Evolutionary conservation across 352 stramenopile genomes (phyloP).

Genomic region (Peronospora belbahrii): DNA sequence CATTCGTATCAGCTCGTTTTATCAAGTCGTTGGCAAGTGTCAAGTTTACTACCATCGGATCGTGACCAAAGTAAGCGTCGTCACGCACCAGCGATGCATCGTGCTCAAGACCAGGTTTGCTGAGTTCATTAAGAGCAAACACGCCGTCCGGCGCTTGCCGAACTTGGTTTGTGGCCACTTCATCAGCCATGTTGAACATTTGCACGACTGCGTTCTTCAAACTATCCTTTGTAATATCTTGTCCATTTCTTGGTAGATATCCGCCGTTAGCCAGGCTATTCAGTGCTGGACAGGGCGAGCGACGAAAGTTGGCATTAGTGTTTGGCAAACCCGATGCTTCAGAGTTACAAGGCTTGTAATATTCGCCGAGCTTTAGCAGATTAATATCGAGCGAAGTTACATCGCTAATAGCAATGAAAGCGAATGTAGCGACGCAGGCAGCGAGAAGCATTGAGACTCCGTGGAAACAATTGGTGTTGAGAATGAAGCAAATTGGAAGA

Average conservation of each 20-base stretch:
- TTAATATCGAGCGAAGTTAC: too few species aligned
- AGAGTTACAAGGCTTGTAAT: neutral
- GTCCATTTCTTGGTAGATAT: neutral
- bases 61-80: conserved; percentile 18
- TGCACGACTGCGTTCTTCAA: conserved; percentile 4
- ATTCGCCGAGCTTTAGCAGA: too few species aligned
- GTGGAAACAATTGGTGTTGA: too few species aligned
- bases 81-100: conserved; percentile 31
- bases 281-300: conserved; percentile 4
- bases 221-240: neutral
- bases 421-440: too few species aligned
- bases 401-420: too few species aligned
- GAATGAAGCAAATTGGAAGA: too few species aligned
- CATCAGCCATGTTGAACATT: conserved; percentile 24
- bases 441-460: too few species aligned
- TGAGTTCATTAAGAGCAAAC: too few species aligned
- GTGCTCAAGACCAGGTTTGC: too few species aligned
- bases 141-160: conserved; percentile 33
- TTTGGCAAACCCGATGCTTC: conserved; percentile 1
- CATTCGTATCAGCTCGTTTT: conserved; percentile 9
- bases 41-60: conserved; percentile 19
- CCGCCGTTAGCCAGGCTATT: conserved; percentile 10
- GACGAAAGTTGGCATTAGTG: neutral
- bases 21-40: conserved; percentile 18
- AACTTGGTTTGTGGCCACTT: conserved; percentile 14